Conservation (phyloP, 805 yeast species). For the Hanseniaspora meyeri region DNA sequence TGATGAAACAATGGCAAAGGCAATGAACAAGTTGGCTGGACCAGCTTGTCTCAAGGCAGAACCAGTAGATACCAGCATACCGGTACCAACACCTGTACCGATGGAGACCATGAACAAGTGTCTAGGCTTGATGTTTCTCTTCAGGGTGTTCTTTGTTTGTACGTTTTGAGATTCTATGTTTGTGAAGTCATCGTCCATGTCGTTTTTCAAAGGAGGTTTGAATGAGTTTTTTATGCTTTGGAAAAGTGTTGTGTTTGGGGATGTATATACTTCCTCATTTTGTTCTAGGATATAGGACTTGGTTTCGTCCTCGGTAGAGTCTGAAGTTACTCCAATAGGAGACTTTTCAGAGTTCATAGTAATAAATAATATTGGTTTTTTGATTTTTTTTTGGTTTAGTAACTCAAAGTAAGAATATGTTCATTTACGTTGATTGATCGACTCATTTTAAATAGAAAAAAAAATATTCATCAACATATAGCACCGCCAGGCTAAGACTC, state of each 20-base stretch:
- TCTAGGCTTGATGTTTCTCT: slow-evolving; percentile 12
- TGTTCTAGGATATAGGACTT: not conserved
- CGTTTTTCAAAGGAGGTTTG: not conserved
- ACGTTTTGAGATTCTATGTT: not conserved
- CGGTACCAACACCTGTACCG: slow-evolving; percentile 66
- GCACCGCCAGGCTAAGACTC: not conserved
- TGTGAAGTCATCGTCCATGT: not conserved
- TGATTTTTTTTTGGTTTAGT: too few relatives aligned
- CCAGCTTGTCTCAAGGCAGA: slow-evolving; percentile 47
- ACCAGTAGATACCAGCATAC: slow-evolving; percentile 61
- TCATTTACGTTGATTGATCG: too few relatives aligned
- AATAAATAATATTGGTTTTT: not conserved
- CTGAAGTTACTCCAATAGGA: not conserved
- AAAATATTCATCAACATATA: too few relatives aligned
- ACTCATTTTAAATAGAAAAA: too few relatives aligned
- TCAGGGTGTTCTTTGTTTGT: not conserved
- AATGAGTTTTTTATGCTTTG: slow-evolving; percentile 10
- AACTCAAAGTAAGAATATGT: too few relatives aligned
- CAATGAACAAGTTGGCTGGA: slow-evolving; percentile 49
- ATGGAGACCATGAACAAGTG: slow-evolving; percentile 8
- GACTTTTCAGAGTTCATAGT: not conserved
- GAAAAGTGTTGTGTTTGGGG: not conserved
- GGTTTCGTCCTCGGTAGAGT: not conserved
- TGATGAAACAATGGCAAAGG: slow-evolving; percentile 48
- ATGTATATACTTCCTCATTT: not conserved